These are phyloP conservation scores for Inosperma sp. DNA, from an alignment of 768 basidiomycete species.

Conservation along the genomic window DNA sequence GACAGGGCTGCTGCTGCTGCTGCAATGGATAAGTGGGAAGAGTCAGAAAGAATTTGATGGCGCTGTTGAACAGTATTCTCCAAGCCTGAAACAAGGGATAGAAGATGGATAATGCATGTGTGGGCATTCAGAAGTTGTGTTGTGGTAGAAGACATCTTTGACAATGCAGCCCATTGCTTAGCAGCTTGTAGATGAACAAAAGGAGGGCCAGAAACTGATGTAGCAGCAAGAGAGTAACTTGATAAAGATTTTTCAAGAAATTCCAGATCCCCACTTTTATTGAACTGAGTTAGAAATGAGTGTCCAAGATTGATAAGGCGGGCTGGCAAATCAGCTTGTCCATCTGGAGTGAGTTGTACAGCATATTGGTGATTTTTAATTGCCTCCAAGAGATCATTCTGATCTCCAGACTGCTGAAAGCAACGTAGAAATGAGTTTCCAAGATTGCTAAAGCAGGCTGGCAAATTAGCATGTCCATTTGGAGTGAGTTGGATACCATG, in stretches of 20 bases:
- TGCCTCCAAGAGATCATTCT: too few relatives aligned
- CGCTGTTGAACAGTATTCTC: slow-evolving; percentile 1
- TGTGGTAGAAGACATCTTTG: not conserved
- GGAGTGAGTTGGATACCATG: too few relatives aligned
- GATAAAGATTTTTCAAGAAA: not conserved
- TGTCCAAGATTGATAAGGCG: not conserved
- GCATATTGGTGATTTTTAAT: too few relatives aligned
- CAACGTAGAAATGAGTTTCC: too few relatives aligned
- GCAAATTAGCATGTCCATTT: too few relatives aligned
- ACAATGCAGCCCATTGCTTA: not conserved
- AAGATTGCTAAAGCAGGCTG: too few relatives aligned
- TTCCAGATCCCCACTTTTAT: not conserved
- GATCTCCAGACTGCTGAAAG: too few relatives aligned
- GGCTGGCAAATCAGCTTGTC: too few relatives aligned
- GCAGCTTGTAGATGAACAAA: slow-evolving; percentile 1
- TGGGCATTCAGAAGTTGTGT: not conserved
- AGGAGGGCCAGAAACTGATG: not conserved
- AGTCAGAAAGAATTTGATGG: not conserved
- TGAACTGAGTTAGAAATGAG: not conserved
- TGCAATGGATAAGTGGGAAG: not conserved
- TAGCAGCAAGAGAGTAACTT: not conserved
- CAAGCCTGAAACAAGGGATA: too few relatives aligned
- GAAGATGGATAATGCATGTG: not conserved
- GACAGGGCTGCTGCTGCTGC: not conserved
- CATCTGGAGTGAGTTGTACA: too few relatives aligned